A percentile compares a stretch with the other conserved stretches of the same genome.
Evolutionary conservation across 768 basidiomycete species (phyloP).

Genomic region (Mycena vulgaris): DNA sequence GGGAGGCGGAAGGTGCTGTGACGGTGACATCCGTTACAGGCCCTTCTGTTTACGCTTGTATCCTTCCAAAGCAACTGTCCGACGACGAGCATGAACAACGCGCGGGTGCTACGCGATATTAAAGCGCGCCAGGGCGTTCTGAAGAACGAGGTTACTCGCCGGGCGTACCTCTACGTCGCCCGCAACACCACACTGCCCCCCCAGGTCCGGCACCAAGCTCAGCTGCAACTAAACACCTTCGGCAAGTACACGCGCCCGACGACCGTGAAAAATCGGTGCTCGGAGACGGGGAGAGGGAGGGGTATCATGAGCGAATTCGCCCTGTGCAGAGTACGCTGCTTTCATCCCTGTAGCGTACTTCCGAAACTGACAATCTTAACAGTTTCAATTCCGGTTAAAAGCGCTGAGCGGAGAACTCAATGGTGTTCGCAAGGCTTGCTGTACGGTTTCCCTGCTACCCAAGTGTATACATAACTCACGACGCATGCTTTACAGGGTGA

Average conservation of each 20-base stretch:
- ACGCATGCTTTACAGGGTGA: conserved; percentile 29
- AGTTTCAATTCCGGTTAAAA: conserved; percentile 94
- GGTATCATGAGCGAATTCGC: conserved; percentile 94
- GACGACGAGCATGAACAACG: conserved; percentile 53
- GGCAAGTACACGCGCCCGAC: conserved; percentile 87
- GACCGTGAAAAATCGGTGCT: conserved; percentile 91
- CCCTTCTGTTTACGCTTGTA: not conserved
- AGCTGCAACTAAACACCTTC: conserved; percentile 93
- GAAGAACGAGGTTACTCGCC: conserved; percentile 84
- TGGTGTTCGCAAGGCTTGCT: conserved; percentile 93
- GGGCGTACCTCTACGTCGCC: conserved; percentile 94
- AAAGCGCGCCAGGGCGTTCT: conserved; percentile 81
- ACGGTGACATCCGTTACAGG: not conserved
- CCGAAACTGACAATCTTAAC: conserved; percentile 13
- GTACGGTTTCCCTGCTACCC: conserved; percentile 46
- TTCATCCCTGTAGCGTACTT: conserved; percentile 31
- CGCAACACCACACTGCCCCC: conserved; percentile 92
- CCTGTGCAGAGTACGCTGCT: conserved; percentile 75
- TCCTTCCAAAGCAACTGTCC: not conserved
- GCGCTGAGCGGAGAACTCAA: conserved; percentile 87
- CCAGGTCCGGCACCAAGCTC: conserved; percentile 93
- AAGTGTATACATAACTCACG: conserved; percentile 6
- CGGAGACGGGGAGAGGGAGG: conserved; percentile 87
- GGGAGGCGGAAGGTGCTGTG: not conserved
- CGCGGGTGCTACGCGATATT: conserved; percentile 80